Evolutionary conservation across 768 basidiomycete species (phyloP).

Genomic region (Lactarius vividus): DNA sequence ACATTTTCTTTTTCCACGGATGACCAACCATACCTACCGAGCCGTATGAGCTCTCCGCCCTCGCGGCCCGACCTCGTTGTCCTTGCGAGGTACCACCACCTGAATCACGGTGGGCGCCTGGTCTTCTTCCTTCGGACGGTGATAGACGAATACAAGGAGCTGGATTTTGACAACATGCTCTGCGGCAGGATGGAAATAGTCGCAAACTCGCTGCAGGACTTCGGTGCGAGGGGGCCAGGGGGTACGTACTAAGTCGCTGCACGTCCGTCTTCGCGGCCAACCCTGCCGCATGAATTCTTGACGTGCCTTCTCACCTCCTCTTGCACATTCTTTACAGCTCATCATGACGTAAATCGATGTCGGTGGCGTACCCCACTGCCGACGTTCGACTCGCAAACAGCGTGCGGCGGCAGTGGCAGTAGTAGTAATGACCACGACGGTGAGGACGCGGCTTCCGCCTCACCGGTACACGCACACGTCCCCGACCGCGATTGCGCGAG

Average conservation of each 20-base stretch:
- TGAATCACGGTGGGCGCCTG: conserved; percentile 82
- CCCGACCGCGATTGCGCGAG: conserved; percentile 90
- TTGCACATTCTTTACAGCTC: conserved; percentile 46
- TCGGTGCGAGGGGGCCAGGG: conserved; percentile 93
- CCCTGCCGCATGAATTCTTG: too few relatives aligned
- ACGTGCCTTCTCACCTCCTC: conserved; percentile 4
- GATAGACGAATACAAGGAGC: conserved; percentile 83
- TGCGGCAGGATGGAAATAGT: conserved; percentile 87
- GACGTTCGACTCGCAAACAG: conserved; percentile 42
- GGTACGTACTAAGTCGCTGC: too few relatives aligned
- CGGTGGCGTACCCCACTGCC: conserved; percentile 49
- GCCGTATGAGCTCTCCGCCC: conserved; percentile 87
- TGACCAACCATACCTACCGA: conserved; percentile 74
- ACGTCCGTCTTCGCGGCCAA: too few relatives aligned
- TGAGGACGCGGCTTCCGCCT: background rate
- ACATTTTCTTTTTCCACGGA: conserved; percentile 38
- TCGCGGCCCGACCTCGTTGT: conserved; percentile 79
- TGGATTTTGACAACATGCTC: conserved; percentile 76
- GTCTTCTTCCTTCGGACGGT: conserved; percentile 96
- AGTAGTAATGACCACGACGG: too few relatives aligned
- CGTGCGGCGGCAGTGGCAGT: background rate
- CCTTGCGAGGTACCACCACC: conserved; percentile 75
- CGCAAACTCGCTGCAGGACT: conserved; percentile 87
- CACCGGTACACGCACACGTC: conserved; percentile 43
- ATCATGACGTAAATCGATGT: conserved; percentile 78